Conservation (phyloP, 208 protist species). For the Trichomonas vaginalis region DNA sequence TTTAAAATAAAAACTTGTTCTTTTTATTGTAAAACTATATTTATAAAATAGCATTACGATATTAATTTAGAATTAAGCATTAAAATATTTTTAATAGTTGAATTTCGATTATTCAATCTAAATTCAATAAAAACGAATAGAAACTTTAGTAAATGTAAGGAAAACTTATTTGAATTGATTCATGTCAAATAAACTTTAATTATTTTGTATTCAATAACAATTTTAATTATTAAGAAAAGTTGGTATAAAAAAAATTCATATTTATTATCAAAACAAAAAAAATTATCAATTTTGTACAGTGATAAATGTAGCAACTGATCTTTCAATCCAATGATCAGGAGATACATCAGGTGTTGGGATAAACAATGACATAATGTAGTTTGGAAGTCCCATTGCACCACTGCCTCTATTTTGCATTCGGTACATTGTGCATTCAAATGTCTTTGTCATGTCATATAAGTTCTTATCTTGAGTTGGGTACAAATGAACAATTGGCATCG, state of each 20-base stretch:
- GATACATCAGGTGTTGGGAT: background rate
- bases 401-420: background rate
- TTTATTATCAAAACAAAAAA: background rate
- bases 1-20: too few relatives aligned
- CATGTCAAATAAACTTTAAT: too few relatives aligned
- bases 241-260: background rate
- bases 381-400: background rate
- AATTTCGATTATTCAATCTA: too few relatives aligned
- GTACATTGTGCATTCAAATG: background rate
- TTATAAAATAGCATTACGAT: too few relatives aligned
- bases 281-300: background rate
- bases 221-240: too few relatives aligned
- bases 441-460: background rate
- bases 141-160: too few relatives aligned
- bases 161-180: too few relatives aligned
- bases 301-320: background rate
- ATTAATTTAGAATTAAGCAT: too few relatives aligned
- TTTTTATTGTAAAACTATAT: too few relatives aligned
- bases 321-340: background rate
- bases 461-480: slow-evolving; percentile 53
- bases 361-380: background rate
- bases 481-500: slow-evolving; percentile 91
- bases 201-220: too few relatives aligned
- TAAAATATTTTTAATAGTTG: too few relatives aligned
- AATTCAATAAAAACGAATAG: too few relatives aligned